These are phyloP conservation scores for Sugiyamaella boreocaroliniensis DNA, from an alignment of 805 yeast genomes.

Conservation along the genomic window DNA sequence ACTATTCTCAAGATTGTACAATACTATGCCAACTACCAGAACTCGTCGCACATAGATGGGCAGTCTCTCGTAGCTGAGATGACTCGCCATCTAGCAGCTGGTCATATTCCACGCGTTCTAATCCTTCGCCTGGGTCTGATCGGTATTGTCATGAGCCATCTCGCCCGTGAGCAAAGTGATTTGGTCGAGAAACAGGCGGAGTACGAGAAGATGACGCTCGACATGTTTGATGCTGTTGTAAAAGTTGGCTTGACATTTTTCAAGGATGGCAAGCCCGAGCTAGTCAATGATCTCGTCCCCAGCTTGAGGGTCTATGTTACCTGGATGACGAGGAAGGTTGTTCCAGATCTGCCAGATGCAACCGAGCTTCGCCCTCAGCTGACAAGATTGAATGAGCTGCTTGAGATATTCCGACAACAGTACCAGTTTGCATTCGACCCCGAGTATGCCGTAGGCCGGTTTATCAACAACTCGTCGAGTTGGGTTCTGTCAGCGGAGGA, in stretches of 20 bases:
- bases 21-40: background rate
- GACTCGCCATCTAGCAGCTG: background rate
- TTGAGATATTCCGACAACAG: background rate
- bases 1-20: background rate
- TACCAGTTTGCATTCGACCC: constrained; percentile 14
- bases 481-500: constrained; percentile 11
- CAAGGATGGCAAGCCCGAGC: background rate
- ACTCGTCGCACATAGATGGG: background rate
- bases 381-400: background rate
- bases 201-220: background rate
- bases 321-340: background rate
- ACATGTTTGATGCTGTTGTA: background rate
- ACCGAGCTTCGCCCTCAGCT: background rate
- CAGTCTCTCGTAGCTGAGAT: background rate
- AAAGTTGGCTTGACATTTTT: background rate
- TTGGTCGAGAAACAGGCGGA: background rate
- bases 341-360: background rate
- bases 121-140: background rate
- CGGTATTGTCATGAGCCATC: background rate
- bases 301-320: background rate
- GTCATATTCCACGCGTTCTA: background rate
- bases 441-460: constrained; percentile 10
- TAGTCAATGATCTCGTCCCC: background rate
- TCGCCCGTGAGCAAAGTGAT: background rate
- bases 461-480: background rate